These are phyloP conservation scores for Candida silvicultrix DNA, from an alignment of 805 yeast species.

Conservation along the genomic window DNA sequence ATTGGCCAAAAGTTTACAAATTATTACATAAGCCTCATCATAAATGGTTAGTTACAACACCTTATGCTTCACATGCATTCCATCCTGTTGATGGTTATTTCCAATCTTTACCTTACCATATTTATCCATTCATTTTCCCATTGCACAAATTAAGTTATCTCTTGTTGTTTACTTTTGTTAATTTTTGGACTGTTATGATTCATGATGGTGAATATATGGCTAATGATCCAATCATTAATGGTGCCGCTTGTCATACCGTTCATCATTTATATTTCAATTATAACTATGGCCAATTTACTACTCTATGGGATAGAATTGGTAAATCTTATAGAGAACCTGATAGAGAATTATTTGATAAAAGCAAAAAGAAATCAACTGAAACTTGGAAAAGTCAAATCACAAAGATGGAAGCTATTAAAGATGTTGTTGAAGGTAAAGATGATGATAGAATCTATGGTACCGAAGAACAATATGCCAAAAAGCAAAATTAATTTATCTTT, in stretches of 20 bases:
- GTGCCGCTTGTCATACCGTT: slow-evolving; percentile 97
- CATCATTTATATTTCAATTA: slow-evolving; percentile 97
- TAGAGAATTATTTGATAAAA: slow-evolving; percentile 68
- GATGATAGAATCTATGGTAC: slow-evolving; percentile 71
- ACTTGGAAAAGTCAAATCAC: slow-evolving; percentile 67
- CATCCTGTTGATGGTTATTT: slow-evolving; percentile 95
- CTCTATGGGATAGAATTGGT: slow-evolving; percentile 96
- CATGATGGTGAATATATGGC: slow-evolving; percentile 97
- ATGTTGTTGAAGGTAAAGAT: slow-evolving; percentile 68
- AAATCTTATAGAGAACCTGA: slow-evolving; percentile 93
- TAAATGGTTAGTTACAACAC: slow-evolving; percentile 98
- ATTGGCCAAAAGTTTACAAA: slow-evolving; percentile 88
- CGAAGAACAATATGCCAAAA: slow-evolving; percentile 25
- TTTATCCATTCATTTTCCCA: slow-evolving; percentile 89
- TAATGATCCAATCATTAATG: slow-evolving; percentile 89
- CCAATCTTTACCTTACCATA: slow-evolving; percentile 90
- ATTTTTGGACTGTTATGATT: slow-evolving; percentile 97
- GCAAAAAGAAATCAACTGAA: slow-evolving; percentile 45
- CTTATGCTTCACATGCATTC: slow-evolving; percentile 97
- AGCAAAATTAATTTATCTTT: background rate
- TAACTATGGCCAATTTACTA: slow-evolving; percentile 97
- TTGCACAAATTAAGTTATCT: slow-evolving; percentile 83
- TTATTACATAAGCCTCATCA: slow-evolving; percentile 93
- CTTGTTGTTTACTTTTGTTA: slow-evolving; percentile 79
- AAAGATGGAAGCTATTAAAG: slow-evolving; percentile 74